phyloP scores from a whole-genome alignment of 352 stramenopile species.

The Globisporangium apiculatum region DNA sequence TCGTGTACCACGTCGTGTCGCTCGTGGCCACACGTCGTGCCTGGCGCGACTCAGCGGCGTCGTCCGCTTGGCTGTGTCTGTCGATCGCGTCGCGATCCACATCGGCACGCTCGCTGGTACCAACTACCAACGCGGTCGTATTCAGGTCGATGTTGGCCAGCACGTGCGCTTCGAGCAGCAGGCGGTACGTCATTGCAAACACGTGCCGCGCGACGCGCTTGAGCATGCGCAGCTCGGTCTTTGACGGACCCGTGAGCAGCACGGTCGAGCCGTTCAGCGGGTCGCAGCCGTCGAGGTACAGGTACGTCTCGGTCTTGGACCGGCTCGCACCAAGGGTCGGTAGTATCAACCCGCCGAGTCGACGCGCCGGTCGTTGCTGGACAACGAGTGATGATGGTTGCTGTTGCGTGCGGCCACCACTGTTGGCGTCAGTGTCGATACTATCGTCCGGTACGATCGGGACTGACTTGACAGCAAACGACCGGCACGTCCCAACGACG shows the following conservation, averaged over 20 bases:
- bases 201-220: conserved; percentile 90
- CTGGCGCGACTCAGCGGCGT: neutral
- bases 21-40: conserved; percentile 15
- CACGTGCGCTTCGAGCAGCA: conserved; percentile 94
- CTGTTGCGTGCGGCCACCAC: neutral
- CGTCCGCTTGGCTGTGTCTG: conserved; percentile 5
- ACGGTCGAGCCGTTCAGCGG: conserved; percentile 92
- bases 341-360: neutral
- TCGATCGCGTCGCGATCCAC: neutral
- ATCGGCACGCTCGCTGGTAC: neutral
- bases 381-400: neutral
- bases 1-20: conserved; percentile 62
- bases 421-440: conserved; percentile 9
- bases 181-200: conserved; percentile 93
- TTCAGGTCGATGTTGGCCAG: conserved; percentile 85
- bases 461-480: conserved; percentile 63
- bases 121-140: conserved; percentile 15
- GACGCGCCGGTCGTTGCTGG: neutral
- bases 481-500: conserved; percentile 56
- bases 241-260: conserved; percentile 87
- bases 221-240: conserved; percentile 85
- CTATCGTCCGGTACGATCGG: conserved; percentile 33
- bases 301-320: conserved; percentile 77
- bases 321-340: neutral
- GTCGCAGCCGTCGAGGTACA: conserved; percentile 94